These are phyloP conservation scores for Trametes cingulata DNA, from an alignment of 768 basidiomycete genomes.

Conservation along the genomic window DNA sequence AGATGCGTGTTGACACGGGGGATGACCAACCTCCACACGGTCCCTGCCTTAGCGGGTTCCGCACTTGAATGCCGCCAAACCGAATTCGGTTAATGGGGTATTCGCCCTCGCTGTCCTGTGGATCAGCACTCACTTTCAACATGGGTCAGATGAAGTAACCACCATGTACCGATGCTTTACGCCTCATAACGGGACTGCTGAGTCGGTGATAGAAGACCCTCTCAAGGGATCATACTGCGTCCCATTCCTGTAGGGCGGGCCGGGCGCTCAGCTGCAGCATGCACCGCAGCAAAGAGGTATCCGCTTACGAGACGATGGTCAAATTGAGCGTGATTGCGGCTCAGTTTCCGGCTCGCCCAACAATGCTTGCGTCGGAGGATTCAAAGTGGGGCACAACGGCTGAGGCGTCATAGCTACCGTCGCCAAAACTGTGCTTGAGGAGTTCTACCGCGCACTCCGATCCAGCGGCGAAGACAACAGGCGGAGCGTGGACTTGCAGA, in stretches of 20 bases:
- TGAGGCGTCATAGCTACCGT: conserved; percentile 15
- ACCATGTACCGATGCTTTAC: too few species aligned
- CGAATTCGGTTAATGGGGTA: conserved; percentile 26
- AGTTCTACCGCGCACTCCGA: conserved; percentile 7
- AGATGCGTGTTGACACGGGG: background rate
- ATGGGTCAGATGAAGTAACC: conserved; percentile 10
- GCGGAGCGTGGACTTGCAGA: conserved; percentile 14
- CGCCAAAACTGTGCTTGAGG: conserved; percentile 10
- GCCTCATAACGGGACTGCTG: background rate
- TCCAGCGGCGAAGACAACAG: conserved; percentile 1
- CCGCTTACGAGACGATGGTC: conserved; percentile 49
- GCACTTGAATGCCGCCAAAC: conserved; percentile 79
- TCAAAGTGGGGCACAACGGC: background rate
- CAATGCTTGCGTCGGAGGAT: background rate
- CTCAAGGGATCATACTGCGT: conserved; percentile 61
- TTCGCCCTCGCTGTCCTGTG: background rate
- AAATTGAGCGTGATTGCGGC: conserved; percentile 68
- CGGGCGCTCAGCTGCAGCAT: background rate
- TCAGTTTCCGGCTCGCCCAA: conserved; percentile 67
- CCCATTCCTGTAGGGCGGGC: background rate
- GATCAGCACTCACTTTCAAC: conserved; percentile 9
- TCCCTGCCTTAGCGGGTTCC: conserved; percentile 63
- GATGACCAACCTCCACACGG: conserved; percentile 60
- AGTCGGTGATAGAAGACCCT: background rate
- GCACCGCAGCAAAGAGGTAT: background rate